Base-by-base conservation (phyloP, 768 basidiomycete species). In the Lentinula edodes region DNA sequence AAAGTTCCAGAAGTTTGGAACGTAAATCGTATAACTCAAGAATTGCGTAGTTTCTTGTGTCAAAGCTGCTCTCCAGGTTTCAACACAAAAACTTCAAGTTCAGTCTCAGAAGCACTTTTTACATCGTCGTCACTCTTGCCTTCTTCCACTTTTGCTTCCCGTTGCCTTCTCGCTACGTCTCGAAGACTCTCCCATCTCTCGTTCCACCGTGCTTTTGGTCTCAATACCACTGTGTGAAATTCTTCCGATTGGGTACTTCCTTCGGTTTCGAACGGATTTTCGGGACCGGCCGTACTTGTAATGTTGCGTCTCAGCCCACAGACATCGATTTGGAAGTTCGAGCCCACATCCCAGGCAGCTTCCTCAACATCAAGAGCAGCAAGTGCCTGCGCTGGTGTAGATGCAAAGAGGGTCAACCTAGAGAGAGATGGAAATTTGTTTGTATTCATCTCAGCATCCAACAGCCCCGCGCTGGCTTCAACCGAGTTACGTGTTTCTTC, bases 111-210 rank as follows among this genome's bases (percentile, higher is more conserved):
- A 5, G 13, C 20, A 6, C 38, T 15, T 32, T 16, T 20, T 7
- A 7, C 36, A 23, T 39, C 20, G n/a, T 32, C 54, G 34, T 43
- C 36, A 6, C 41, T 36, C 16, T 15, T 34, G 6, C 41, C 12
- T n/a, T 34, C n/a, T 34, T 36, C 28, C 42, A 23, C 5, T 3
- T 34, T 34, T 6, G 13, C 38, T 18, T 58, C 56, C 20, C 41
- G 56, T 23, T 46, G 28, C 28, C 56, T 58, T 28, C 28, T 16
- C 28, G 42, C 39, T 13, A 58, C 42, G 9, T 58, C 56, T 18
- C 56, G 41, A 5, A 58, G 45, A 58, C 39, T 58, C 13, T 58
- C 56, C 56, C 56, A 58, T 46, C 39, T 45, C 23, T 58, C 56
- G 8, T 36, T 46, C 56, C 56, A 58, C 1, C 56, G 41, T 35